phyloP scores from a whole-genome alignment of 2,329 filamentous ascomycete genomes.

The Arthroderma uncinatum region DNA sequence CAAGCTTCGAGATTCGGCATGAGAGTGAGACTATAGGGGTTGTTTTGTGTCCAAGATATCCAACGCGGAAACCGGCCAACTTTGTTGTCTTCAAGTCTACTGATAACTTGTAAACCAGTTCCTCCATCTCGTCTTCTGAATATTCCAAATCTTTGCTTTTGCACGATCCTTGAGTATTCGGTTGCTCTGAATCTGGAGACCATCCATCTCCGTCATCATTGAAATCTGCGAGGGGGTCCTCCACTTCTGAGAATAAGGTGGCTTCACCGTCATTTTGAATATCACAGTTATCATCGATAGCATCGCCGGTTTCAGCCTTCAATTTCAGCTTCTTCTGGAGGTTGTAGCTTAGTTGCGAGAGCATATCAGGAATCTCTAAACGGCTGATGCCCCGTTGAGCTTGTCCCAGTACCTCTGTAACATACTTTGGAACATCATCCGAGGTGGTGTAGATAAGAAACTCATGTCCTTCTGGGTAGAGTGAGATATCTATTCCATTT shows the following conservation, averaged over 20 bases:
- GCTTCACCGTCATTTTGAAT: conserved; percentile 17
- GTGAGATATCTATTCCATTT: conserved; percentile 41
- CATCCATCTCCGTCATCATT: conserved; percentile 29
- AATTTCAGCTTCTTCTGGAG: conserved; percentile 24
- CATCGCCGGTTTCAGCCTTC: conserved; percentile 18
- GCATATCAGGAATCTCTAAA: conserved; percentile 37
- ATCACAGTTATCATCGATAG: conserved; percentile 32
- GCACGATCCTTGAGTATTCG: background rate
- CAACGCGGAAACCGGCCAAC: conserved; percentile 58
- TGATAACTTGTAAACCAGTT: conserved; percentile 35
- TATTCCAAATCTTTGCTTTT: background rate
- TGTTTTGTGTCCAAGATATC: conserved; percentile 45
- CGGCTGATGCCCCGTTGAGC: conserved; percentile 38
- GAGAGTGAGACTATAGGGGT: conserved; percentile 53
- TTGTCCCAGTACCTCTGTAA: conserved; percentile 32
- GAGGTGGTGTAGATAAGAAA: conserved; percentile 46
- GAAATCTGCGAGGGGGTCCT: conserved; percentile 24
- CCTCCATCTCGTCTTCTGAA: background rate
- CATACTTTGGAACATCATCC: conserved; percentile 25
- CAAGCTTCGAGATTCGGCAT: conserved; percentile 56
- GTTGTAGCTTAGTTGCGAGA: conserved; percentile 36
- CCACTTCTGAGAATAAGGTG: conserved; percentile 1
- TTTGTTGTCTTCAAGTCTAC: conserved; percentile 52
- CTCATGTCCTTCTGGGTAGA: conserved; percentile 49
- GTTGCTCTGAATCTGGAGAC: conserved; percentile 14